A percentile compares a stretch with the other conserved stretches of the same genome.
Evolutionary conservation across 2,329 filamentous ascomycete species (phyloP).

Genomic region (Coleophoma cylindrospora): DNA sequence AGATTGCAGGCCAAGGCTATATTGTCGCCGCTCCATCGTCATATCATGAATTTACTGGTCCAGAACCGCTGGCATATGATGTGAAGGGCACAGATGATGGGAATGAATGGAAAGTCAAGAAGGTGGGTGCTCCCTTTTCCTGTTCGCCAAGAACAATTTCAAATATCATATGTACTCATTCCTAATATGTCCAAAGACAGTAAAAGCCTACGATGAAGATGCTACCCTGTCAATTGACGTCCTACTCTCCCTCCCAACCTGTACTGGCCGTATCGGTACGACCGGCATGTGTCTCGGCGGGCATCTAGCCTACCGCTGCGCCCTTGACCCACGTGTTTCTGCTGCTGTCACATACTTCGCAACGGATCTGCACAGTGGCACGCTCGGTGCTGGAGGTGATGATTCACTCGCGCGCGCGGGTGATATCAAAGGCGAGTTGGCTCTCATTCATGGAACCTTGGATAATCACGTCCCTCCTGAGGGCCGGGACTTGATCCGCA

Average conservation of each 20-base stretch:
- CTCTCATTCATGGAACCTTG: slow-evolving; percentile 88
- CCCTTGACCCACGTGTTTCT: slow-evolving; percentile 70
- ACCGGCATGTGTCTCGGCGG: slow-evolving; percentile 94
- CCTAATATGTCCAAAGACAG: slow-evolving; percentile 45
- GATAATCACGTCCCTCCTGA: slow-evolving; percentile 85
- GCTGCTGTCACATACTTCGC: slow-evolving; percentile 87
- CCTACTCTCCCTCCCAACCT: slow-evolving; percentile 68
- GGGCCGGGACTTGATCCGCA: slow-evolving; percentile 78
- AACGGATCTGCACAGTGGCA: slow-evolving; percentile 80
- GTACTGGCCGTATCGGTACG: slow-evolving; percentile 72
- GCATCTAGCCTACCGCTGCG: slow-evolving; percentile 70
- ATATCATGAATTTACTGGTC: slow-evolving; percentile 89
- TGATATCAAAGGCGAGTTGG: slow-evolving; percentile 72
- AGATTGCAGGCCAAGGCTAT: slow-evolving; percentile 89
- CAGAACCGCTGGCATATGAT: slow-evolving; percentile 80
- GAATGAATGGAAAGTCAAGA: slow-evolving; percentile 80
- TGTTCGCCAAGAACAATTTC: too few relatives aligned
- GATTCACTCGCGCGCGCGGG: slow-evolving; percentile 48
- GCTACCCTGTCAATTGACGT: slow-evolving; percentile 62
- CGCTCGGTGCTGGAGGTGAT: slow-evolving; percentile 56
- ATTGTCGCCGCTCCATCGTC: slow-evolving; percentile 87
- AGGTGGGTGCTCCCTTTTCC: slow-evolving; percentile 40
- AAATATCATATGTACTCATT: slow-evolving; percentile 1
- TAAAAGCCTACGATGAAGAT: slow-evolving; percentile 83
- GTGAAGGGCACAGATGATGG: slow-evolving; percentile 81